These are phyloP conservation scores for Sphagnum tenellum DNA, from an alignment of 225 moss, liverwort and hornwort genomes.

Conservation along the genomic window DNA sequence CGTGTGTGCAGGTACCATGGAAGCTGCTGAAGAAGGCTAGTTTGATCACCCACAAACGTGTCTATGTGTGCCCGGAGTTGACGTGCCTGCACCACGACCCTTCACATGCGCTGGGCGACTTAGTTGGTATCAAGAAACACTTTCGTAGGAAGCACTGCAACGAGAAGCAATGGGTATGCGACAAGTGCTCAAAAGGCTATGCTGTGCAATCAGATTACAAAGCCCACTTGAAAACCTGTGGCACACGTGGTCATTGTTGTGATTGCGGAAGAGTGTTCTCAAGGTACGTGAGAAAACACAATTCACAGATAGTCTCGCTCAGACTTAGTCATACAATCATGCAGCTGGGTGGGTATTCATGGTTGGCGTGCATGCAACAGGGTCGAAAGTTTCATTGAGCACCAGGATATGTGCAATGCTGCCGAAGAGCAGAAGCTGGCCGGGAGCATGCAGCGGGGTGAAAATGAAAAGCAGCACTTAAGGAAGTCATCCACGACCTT, in stretches of 20 bases:
- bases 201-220: constrained; percentile 83
- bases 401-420: constrained; percentile 54
- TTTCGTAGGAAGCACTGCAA: constrained; percentile 67
- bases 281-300: constrained; percentile 21
- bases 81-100: constrained; percentile 77
- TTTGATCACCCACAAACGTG: constrained; percentile 52
- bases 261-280: constrained; percentile 79
- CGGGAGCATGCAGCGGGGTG: constrained; percentile 3
- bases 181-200: constrained; percentile 68
- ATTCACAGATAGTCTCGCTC: neutral
- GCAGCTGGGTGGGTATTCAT: neutral
- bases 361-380: constrained; percentile 7
- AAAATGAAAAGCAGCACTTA: constrained; percentile 15
- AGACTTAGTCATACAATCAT: neutral
- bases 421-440: constrained; percentile 32
- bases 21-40: constrained; percentile 62
- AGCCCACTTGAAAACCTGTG: constrained; percentile 76
- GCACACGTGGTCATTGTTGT: constrained; percentile 78
- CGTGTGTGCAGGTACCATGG: constrained; percentile 57
- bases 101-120: constrained; percentile 66
- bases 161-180: constrained; percentile 81
- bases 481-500: constrained; percentile 10
- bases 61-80: constrained; percentile 72
- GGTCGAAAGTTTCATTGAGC: constrained; percentile 79
- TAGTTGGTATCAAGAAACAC: constrained; percentile 78